Evolutionary conservation across 2,329 filamentous ascomycete species (phyloP).

Genomic region (Pseudocercospora macadamiae): DNA sequence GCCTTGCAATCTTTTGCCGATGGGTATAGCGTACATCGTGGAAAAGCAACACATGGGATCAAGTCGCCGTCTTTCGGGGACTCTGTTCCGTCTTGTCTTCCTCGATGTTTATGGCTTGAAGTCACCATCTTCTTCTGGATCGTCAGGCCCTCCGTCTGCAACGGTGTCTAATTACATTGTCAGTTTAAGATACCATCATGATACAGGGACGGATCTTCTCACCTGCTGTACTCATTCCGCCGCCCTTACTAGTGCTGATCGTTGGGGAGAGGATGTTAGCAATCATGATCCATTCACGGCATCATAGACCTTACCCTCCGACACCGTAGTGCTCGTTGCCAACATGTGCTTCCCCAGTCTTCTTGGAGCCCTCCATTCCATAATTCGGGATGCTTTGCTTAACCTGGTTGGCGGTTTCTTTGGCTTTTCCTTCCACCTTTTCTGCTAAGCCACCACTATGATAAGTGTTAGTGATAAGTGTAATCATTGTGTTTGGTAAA

Average conservation of each 20-base stretch:
- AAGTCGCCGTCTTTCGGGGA: no score
- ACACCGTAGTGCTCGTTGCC: slow-evolving; percentile 24
- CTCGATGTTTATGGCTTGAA: slow-evolving; percentile 12
- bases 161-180: background rate
- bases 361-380: slow-evolving; percentile 12
- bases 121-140: slow-evolving; percentile 16
- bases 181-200: slow-evolving; percentile 12
- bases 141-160: slow-evolving; percentile 23
- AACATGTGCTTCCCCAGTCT: slow-evolving; percentile 15
- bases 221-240: slow-evolving; percentile 29
- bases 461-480: no score
- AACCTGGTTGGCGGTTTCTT: slow-evolving; percentile 3
- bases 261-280: background rate
- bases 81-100: background rate
- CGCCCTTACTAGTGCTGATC: slow-evolving; percentile 19
- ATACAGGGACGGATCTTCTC: slow-evolving; percentile 11
- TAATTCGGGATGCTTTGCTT: slow-evolving; percentile 16
- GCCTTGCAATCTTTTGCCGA: no score
- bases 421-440: background rate
- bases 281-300: slow-evolving; percentile 14
- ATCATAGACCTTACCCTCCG: no score
- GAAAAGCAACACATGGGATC: no score
- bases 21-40: no score
- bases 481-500: no score
- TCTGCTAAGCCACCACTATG: background rate